Evolutionary conservation across 1,139 yeast genomes (phyloP), one percentile per base, ranked within the genome.

Genomic region (Cylindricascospora bacillispora): DNA sequence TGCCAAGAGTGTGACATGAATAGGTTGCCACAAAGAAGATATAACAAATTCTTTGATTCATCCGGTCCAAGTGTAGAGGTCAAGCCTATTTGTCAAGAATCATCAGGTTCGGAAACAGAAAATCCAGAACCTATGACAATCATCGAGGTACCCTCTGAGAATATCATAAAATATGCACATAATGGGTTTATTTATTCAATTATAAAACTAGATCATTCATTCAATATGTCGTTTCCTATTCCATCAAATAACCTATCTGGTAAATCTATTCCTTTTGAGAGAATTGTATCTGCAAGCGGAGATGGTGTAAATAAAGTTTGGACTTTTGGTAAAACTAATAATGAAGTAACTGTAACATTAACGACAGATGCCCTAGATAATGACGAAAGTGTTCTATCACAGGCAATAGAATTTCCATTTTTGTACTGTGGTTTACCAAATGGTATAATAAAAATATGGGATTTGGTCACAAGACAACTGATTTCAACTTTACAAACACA

Each of bases 1-100:
- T 29, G 30, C 3, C n/a, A 30, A 6, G 41, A 41, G 7, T 33
- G 30, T n/a, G 38, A 49, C 36, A 25, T 39, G 6, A 36, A 43
- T 33, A 38, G 41, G 27, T 61, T 85, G 39, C 98, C 98, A 0
- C 78, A 83, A 27, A 65, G 74, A 37, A 62, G 98, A 35, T 89
- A 75, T 47, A 82, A 82, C 54, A 74, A 72, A 47, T 89, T 89
- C 45, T 89, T 89, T 51, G 97, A 89, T 53, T 85, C 95, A 1
- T 66, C 63, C 31, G 95, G 95, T 0, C 93, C 93, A 0, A 81
- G 89, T 1, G 27, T 35, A 10, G 33, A 31, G 11, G 21, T 29
- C 3, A 26, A 18, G 13, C 13, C 26, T 12, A 12, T 29, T 14
- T 23, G 25, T 12, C 22, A 23, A 12, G 25, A 21, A 6, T 21